These are phyloP conservation scores for Choiromyces venosus DNA, from an alignment of 495 filamentous ascomycete species.

Conservation along the genomic window DNA sequence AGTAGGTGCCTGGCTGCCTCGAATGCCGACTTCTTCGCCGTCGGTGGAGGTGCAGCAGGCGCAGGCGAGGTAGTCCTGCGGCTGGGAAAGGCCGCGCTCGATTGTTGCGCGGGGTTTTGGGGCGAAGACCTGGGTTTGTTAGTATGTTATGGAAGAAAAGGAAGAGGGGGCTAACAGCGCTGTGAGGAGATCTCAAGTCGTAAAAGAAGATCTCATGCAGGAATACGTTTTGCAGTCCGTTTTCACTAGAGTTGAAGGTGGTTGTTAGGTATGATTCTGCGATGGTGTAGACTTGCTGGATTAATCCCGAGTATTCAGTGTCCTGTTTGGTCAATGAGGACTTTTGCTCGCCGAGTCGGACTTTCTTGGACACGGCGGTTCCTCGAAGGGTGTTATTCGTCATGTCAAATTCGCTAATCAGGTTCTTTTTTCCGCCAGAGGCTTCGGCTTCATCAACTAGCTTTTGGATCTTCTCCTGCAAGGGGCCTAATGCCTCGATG, in stretches of 20 bases:
- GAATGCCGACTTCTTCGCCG: slow-evolving; percentile 43
- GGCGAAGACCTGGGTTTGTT: slow-evolving; percentile 55
- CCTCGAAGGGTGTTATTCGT: slow-evolving; percentile 68
- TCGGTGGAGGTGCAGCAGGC: slow-evolving; percentile 54
- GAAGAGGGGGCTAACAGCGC: slow-evolving; percentile 48
- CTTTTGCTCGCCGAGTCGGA: slow-evolving; percentile 76
- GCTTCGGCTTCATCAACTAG: slow-evolving; percentile 45
- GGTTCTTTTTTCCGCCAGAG: slow-evolving; percentile 43
- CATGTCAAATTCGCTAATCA: slow-evolving; percentile 64
- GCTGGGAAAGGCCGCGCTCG: slow-evolving; percentile 70
- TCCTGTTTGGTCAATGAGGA: slow-evolving; percentile 68
- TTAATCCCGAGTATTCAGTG: slow-evolving; percentile 65
- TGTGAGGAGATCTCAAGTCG: slow-evolving; percentile 71
- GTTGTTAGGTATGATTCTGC: slow-evolving; percentile 53
- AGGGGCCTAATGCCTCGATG: slow-evolving; percentile 38
- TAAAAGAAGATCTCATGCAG: slow-evolving; percentile 79
- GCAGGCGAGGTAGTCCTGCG: slow-evolving; percentile 81
- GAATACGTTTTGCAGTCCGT: slow-evolving; percentile 57
- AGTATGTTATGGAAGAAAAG: not conserved
- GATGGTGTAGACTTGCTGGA: slow-evolving; percentile 57
- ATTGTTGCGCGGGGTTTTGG: slow-evolving; percentile 72
- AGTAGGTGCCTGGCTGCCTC: slow-evolving; percentile 65
- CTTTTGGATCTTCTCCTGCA: slow-evolving; percentile 43
- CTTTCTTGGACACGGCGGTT: slow-evolving; percentile 79
- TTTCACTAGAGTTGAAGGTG: slow-evolving; percentile 40